Evolutionary conservation across 2,329 filamentous ascomycete genomes (phyloP), one percentile per base, ranked within the genome.

Genomic region (Myriangium duriaei): DNA sequence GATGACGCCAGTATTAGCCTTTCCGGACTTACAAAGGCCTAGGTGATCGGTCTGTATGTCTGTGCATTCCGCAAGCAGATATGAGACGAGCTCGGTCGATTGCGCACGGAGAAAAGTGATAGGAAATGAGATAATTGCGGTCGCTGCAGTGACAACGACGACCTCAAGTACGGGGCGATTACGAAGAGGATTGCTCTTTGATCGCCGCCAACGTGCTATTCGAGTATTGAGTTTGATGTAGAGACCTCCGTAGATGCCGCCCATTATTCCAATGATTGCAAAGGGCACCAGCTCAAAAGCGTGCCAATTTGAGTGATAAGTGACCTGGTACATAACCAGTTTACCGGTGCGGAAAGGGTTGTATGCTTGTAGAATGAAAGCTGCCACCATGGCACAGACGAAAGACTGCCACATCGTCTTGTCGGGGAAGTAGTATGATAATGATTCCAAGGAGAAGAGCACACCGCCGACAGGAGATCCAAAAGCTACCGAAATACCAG

Each of bases 321-420:
- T 88, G 52, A 95, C 87, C 60, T 98, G 87, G 56, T 94, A 98
- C 39, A 96, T 66, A 32, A 96, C 91, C 37, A 96, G 79, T 58
- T 98, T 92, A 38, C 88, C 91, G 1, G 87, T 93, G 37, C 91
- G 76, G 57, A 96, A 95, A 4, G 91, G 91, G 55, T 98, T 91
- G 44, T 94, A 74, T 4, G 84, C 84, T 58, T 96, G 88, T 4
- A 98, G 68, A 11, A 86, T 85, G 26, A 96, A 84, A 12, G 91
- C 88, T 11, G 87, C 91, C n/a, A 93, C 84, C 87, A 96, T 96
- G 55, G 91, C 91, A 52, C 91, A 96, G 29, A 98, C 91, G 54
- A 98, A 98, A 52, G 86, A 94, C 58, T 95, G 91, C 91, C 91
- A 98, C 91, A 98, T 96, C 7, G 91, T 96, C 61, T 96, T 96